Conservation (phyloP, 352 stramenopile species). For the Elongisporangium undulatum region DNA sequence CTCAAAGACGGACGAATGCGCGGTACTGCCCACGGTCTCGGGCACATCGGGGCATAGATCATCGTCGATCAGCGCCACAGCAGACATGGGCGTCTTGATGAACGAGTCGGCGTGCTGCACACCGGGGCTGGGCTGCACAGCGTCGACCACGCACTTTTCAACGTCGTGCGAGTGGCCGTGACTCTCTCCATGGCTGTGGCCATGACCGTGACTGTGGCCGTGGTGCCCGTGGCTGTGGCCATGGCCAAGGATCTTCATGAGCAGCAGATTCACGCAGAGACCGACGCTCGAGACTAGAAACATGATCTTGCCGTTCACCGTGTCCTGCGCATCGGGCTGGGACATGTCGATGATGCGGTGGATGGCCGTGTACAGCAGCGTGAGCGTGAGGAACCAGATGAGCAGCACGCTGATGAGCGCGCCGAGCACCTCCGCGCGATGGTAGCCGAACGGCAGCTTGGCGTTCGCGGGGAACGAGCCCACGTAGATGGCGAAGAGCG, state of each 20-base stretch:
- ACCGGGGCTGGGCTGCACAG: constrained; percentile 37
- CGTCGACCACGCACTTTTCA: constrained; percentile 17
- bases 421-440: constrained; percentile 95
- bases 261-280: constrained; percentile 92
- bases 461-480: constrained; percentile 46
- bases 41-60: constrained; percentile 12
- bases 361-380: constrained; percentile 90
- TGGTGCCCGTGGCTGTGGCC: constrained; percentile 37
- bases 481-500: constrained; percentile 79
- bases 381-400: constrained; percentile 93
- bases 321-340: constrained; percentile 28
- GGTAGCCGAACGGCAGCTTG: constrained; percentile 93
- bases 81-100: constrained; percentile 71
- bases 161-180: constrained; percentile 15
- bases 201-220: constrained; percentile 40
- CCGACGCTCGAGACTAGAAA: constrained; percentile 91
- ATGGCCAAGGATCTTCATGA: constrained; percentile 92
- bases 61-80: constrained; percentile 64
- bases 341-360: constrained; percentile 61
- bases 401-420: constrained; percentile 93
- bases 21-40: constrained; percentile 3
- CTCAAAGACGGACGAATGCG: constrained; percentile 43
- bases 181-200: constrained; percentile 17
- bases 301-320: constrained; percentile 95
- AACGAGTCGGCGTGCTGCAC: constrained; percentile 38